Evolutionary conservation across 148 eudicot species (phyloP), one percentile per base, ranked within the genome.

Genomic region (Vaccinium macrocarpon): DNA sequence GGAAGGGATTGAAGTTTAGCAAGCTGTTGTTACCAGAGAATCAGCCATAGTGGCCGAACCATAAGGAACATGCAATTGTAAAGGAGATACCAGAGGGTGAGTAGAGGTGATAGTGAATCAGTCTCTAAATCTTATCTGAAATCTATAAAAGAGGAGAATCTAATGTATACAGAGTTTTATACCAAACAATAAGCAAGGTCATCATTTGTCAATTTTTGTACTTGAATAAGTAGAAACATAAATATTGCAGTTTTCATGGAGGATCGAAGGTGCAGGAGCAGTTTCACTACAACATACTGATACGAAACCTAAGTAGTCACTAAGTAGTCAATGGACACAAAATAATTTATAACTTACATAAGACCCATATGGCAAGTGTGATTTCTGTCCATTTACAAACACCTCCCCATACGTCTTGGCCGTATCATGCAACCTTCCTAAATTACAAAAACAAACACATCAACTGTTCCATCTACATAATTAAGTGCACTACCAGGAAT

Each of bases 361-460:
- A 66, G 98, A 93, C 64, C 98, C 99, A 89, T 96, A 95, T 73
- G 93, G 94, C 88, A 97, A 87, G 85, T 84, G 66, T 59, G 93
- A 87, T 86, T 92, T 97, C 73, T 90, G 88, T 49, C 99, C 98
- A 85, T 95, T 97, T 82, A 97, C 93, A 87, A 93, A 93, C 79
- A 97, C 90, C 81, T 97, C 98, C 12, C 99, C 98, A 50, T 91
- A 93, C 88, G 84, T 88, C 92, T 92, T 95, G 76, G 93, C 95
- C 53, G 95, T 89, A 90, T 85, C 91, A 82, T 92, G 95, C 89
- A 93, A 85, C 88, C 97, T 93, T 86, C 99, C 98, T 97, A 85
- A 84, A 93, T 52, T 53, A 74, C 56, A 80, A 86, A 11, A 3
- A 12, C 11, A 52, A 81, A 87, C 59, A 25, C 80, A 78, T 49